Conservation (phyloP, 805 yeast genomes). For the Nematodospora valgi region DNA sequence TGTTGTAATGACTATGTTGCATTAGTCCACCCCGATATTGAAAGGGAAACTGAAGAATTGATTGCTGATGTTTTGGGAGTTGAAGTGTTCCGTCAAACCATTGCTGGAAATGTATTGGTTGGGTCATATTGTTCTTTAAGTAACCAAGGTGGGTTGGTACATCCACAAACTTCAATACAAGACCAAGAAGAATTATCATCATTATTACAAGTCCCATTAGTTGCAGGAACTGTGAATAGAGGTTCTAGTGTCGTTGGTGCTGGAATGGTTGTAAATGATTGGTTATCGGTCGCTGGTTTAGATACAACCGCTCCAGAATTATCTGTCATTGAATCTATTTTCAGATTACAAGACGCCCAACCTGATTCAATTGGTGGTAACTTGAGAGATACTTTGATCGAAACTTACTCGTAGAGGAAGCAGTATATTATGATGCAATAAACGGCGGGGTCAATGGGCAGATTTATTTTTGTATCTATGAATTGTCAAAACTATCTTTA, state of each 20-base stretch:
- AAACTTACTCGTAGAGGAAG: conserved; percentile 76
- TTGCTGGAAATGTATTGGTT: conserved; percentile 95
- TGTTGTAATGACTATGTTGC: conserved; percentile 99
- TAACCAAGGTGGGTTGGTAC: conserved; percentile 97
- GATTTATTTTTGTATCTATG: too few species aligned
- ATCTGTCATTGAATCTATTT: conserved; percentile 94
- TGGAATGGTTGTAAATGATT: conserved; percentile 97
- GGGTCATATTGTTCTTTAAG: conserved; percentile 95
- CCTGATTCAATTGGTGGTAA: conserved; percentile 82
- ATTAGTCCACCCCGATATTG: conserved; percentile 97
- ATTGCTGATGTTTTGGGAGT: conserved; percentile 98
- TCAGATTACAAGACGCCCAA: conserved; percentile 87
- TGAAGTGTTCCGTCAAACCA: conserved; percentile 98
- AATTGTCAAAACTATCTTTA: too few species aligned
- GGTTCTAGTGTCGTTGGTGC: conserved; percentile 98
- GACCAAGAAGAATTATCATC: conserved; percentile 98
- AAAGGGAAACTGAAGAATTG: conserved; percentile 97
- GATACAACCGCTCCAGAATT: conserved; percentile 99
- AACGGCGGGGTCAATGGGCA: too few species aligned
- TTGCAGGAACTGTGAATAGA: conserved; percentile 97
- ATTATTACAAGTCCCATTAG: conserved; percentile 92
- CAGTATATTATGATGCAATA: too few species aligned
- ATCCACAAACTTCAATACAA: conserved; percentile 94
- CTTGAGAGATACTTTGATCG: conserved; percentile 88
- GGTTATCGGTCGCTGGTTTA: conserved; percentile 94